Conservation (phyloP, 1,139 yeast genomes). For the Blastobotrys elegans region DNA sequence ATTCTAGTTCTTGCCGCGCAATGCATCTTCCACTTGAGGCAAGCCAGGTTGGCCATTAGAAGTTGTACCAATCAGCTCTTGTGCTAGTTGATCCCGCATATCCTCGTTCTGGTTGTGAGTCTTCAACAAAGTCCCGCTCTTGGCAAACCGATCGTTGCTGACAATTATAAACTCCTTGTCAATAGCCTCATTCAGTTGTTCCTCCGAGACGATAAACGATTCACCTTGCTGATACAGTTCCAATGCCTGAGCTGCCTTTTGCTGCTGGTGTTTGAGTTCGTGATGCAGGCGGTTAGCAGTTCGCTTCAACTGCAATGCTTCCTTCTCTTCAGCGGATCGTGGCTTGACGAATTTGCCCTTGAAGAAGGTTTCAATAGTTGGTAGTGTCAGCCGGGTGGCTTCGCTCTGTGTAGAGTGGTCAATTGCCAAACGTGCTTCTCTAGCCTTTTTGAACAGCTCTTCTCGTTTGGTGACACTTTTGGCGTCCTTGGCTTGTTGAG, state of each 20-base stretch:
- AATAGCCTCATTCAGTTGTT: conserved; percentile 53
- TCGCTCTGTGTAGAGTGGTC: conserved; percentile 39
- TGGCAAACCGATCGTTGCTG: background rate
- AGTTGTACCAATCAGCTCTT: conserved; percentile 27
- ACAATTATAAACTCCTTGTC: conserved; percentile 44
- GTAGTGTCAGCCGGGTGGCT: conserved; percentile 65
- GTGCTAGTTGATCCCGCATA: conserved; percentile 18
- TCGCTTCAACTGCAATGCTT: conserved; percentile 47
- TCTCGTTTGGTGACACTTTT: conserved; percentile 29
- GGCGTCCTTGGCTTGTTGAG: conserved; percentile 53
- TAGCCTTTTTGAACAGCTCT: conserved; percentile 30
- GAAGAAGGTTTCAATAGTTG: conserved; percentile 64
- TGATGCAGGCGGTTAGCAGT: conserved; percentile 46
- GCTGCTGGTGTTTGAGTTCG: conserved; percentile 41
- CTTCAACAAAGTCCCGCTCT: background rate
- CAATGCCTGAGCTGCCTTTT: conserved; percentile 53
- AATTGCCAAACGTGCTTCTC: conserved; percentile 32
- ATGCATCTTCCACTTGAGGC: conserved; percentile 41
- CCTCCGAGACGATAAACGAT: conserved; percentile 60
- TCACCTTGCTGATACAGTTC: conserved; percentile 69
- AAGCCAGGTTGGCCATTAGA: conserved; percentile 46
- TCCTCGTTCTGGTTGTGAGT: conserved; percentile 5
- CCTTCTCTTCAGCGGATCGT: conserved; percentile 63
- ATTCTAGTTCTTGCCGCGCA: too few relatives aligned
- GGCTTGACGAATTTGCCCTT: conserved; percentile 65